Evolutionary conservation across 768 basidiomycete species (phyloP), one percentile per base, ranked within the genome.

Genomic region (Punctularia strigosozonata): DNA sequence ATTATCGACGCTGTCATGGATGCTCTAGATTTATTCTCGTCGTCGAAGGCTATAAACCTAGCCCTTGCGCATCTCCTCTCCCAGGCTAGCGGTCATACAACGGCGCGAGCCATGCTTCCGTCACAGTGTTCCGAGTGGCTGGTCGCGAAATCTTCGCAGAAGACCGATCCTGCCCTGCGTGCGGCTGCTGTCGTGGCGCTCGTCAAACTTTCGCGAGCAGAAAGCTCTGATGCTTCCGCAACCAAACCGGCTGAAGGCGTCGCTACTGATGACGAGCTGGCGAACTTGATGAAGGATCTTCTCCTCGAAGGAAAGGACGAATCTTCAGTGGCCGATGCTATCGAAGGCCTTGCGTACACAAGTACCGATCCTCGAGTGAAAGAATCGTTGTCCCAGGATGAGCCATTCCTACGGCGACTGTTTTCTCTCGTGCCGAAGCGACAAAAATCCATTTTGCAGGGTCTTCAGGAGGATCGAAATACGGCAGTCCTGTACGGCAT

Each of bases 261-360:
- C 26, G 42, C 39, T 14, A 44, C 50, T 17, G 51, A 63, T 37
- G 68, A 76, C 40, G 54, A 64, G 21, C 61, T 80, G 25, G 69
- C 71, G 21, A 49, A 58, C 38, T 59, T 68, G 39, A 69, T 90
- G 67, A 77, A 73, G 46, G 62, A 63, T 10, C 59, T 83, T 37
- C 62, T 80, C 21, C 47, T 70, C 36, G 57, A 62, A 24, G 55
- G 52, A 26, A 57, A 54, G 6, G 60, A 69, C 23, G 47, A 55
- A 5, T 48, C 66, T 17, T 68, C 73, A 10, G 47, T 74, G 13
- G 59, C 65, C 6, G 80, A 89, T 44, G 78, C 77, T 4, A 65
- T 91, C 12, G 91, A 95, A 60, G 88, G 81, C 0, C 62, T 95
- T 36, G 85, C 83, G n/a, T 83, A 91, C 57, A 71, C 89, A 41